Conservation (phyloP, 805 yeast genomes). For the Sugiyamaella valdiviana region DNA sequence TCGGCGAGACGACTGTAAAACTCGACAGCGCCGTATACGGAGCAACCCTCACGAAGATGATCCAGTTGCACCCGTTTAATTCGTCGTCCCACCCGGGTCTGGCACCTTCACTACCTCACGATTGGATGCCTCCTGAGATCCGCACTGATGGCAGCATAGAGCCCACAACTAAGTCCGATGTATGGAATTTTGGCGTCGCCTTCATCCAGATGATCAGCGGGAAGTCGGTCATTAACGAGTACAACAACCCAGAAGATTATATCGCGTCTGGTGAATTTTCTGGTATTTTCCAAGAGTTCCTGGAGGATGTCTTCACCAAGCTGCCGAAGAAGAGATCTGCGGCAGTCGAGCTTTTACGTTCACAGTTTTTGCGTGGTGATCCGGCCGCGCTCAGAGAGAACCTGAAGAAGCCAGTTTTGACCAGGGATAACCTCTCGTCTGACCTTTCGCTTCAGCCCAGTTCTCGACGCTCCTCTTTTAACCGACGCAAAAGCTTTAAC, state of each 20-base stretch:
- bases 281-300: slow-evolving; percentile 57
- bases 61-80: slow-evolving; percentile 29
- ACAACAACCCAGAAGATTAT: slow-evolving; percentile 58
- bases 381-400: not conserved
- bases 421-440: not conserved
- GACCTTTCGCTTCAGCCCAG: not conserved
- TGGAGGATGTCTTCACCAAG: slow-evolving; percentile 56
- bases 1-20: slow-evolving; percentile 40
- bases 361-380: slow-evolving; percentile 66
- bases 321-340: slow-evolving; percentile 69
- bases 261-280: slow-evolving; percentile 44
- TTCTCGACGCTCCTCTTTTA: not conserved
- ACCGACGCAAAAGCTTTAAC: slow-evolving; percentile 1
- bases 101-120: slow-evolving; percentile 9
- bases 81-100: not conserved
- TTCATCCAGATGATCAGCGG: slow-evolving; percentile 65
- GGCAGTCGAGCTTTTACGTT: slow-evolving; percentile 78
- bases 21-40: slow-evolving; percentile 26
- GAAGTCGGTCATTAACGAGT: slow-evolving; percentile 46
- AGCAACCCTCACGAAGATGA: slow-evolving; percentile 28
- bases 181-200: slow-evolving; percentile 86
- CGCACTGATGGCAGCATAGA: slow-evolving; percentile 33
- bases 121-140: slow-evolving; percentile 85
- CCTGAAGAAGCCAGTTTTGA: not conserved
- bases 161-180: slow-evolving; percentile 77